phyloP scores from a whole-genome alignment of 768 basidiomycete species.

The Tremella fuciformis region DNA sequence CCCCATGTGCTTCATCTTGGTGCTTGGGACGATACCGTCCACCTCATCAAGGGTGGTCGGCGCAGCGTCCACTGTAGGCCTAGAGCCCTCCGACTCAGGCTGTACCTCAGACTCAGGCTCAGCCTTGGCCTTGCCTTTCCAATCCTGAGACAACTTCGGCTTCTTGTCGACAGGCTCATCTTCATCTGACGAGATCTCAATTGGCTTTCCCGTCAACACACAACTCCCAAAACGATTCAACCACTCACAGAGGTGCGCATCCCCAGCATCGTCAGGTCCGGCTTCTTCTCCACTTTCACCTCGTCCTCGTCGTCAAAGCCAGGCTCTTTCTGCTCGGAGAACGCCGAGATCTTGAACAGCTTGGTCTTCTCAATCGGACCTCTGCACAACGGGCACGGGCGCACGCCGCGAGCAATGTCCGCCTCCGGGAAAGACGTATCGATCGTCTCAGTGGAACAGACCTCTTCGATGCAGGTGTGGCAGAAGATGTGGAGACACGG shows the following conservation, averaged over 20 bases:
- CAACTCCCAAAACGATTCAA: too few relatives aligned
- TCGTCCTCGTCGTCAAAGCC: conserved; percentile 50
- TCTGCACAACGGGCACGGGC: conserved; percentile 64
- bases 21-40: conserved; percentile 64
- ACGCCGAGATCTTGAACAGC: conserved; percentile 61
- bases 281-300: conserved; percentile 35
- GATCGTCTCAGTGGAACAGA: conserved; percentile 54
- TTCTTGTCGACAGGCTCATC: conserved; percentile 13
- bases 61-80: conserved; percentile 21
- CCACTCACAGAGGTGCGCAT: too few relatives aligned
- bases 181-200: conserved; percentile 2
- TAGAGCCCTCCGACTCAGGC: not conserved
- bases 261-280: not conserved
- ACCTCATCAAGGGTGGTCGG: conserved; percentile 54
- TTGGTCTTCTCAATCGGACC: conserved; percentile 55
- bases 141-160: conserved; percentile 7
- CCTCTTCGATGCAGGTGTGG: conserved; percentile 58
- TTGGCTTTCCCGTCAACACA: too few relatives aligned
- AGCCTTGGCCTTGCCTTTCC: conserved; percentile 16
- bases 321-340: conserved; percentile 61
- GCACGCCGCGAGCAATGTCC: conserved; percentile 23
- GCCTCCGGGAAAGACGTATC: conserved; percentile 52
- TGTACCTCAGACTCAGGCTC: not conserved
- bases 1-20: conserved; percentile 60
- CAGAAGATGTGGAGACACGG: conserved; percentile 66